Base-by-base conservation (phyloP, 345 rosid species). In the Gossypium ekmanianum region DNA sequence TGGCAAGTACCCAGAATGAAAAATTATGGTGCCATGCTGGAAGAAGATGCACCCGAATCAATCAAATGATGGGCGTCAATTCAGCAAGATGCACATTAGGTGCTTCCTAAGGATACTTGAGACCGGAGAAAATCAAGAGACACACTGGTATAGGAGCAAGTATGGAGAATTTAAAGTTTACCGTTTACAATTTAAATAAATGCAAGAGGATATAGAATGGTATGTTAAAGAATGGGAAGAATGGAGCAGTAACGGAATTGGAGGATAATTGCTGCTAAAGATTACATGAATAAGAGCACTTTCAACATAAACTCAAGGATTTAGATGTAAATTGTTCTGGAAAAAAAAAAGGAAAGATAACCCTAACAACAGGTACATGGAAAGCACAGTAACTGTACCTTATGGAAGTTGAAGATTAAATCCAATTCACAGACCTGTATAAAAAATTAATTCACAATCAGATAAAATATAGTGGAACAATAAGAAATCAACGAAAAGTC, bases 381-480 rank as follows among this genome's bases (percentile, higher is more conserved):
- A 20, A 75, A 67, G 62, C 50, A 57, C 43, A 79, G 41, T 17
- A 54, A 59, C 65, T 50, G 44, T 84, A 91, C 98, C 97, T 95
- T 95, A 44, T 95, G 98, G 81, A 92, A 94, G 85, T 94, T 90
- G 83, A 91, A 94, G 78, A 94, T 94, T 90, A 93, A 85, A 85
- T 93, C 99, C 80, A 95, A 79, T 83, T 95, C 96, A 79, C 98
- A 94, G 47, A 94, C 98, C 98, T 93, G 77, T 72, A 64, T 73
- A 56, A 34, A 34, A 75, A 20, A 74, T 51, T 9, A 27, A 70
- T 41, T 55, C 58, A 64, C 47, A 70, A 34, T 75, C 67, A 78
- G 44, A 77, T 41, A 43, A 4, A 29, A 39, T 20, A 66, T 16
- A 56, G 6, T 41, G 18, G 4, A 14, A 26, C 34, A 24, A 4